Percentiles rank a stretch among this genome's conserved stretches.
These are phyloP conservation scores for Triangularia setosa DNA, from an alignment of 2,329 filamentous ascomycete genomes.

Conservation along the genomic window DNA sequence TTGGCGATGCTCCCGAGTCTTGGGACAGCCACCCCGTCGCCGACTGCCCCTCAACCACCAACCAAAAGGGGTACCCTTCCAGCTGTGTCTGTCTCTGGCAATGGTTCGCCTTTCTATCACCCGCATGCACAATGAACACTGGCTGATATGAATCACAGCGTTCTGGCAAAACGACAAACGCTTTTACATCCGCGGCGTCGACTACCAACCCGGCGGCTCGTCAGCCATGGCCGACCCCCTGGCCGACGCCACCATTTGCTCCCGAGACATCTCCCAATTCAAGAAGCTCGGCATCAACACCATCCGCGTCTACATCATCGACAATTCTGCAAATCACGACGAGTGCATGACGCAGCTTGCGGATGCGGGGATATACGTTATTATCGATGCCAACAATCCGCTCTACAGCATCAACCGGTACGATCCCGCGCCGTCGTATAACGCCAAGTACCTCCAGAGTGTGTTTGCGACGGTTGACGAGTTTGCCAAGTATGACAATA, in stretches of 20 bases:
- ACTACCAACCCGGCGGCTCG: slow-evolving; percentile 61
- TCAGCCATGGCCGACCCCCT: slow-evolving; percentile 66
- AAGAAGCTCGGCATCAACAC: slow-evolving; percentile 85
- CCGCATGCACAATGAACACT: neutral
- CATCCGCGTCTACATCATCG: slow-evolving; percentile 86
- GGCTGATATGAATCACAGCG: slow-evolving; percentile 35
- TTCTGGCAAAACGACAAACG: slow-evolving; percentile 52
- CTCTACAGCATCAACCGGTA: slow-evolving; percentile 82
- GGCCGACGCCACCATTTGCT: slow-evolving; percentile 64
- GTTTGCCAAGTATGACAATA: slow-evolving; percentile 81
- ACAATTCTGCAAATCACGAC: slow-evolving; percentile 79
- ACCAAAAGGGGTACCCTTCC: slow-evolving; percentile 49
- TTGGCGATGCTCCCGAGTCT: slow-evolving; percentile 42
- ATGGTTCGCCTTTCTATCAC: slow-evolving; percentile 41
- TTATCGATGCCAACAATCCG: slow-evolving; percentile 87
- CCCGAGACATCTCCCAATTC: slow-evolving; percentile 77
- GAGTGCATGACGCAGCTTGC: slow-evolving; percentile 78
- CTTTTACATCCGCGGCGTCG: slow-evolving; percentile 58
- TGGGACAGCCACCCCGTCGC: slow-evolving; percentile 48
- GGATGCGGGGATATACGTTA: slow-evolving; percentile 86
- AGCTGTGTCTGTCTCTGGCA: slow-evolving; percentile 51
- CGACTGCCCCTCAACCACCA: slow-evolving; percentile 44
- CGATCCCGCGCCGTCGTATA: slow-evolving; percentile 74
- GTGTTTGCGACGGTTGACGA: slow-evolving; percentile 85
- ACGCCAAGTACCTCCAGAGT: slow-evolving; percentile 75